phyloP scores from a whole-genome alignment of 1,284 basidiomycete species.

The Mycosarcoma maydis region DNA sequence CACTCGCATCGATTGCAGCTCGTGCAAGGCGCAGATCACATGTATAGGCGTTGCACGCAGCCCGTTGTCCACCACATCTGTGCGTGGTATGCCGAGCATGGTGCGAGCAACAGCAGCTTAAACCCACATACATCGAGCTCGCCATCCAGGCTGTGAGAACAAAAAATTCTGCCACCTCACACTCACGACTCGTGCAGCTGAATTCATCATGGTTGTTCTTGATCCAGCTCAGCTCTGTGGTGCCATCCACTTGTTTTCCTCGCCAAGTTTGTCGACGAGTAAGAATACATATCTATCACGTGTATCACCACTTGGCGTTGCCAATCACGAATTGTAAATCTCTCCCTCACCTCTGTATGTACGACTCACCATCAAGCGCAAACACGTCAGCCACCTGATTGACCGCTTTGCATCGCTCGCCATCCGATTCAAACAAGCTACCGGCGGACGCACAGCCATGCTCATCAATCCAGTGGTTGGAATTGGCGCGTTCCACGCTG shows the following conservation, averaged over 20 bases:
- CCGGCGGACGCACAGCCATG: conserved; percentile 12
- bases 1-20: conserved; percentile 37
- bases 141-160: conserved; percentile 18
- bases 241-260: no score
- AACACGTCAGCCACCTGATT: conserved; percentile 27
- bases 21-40: conserved; percentile 52
- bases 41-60: conserved; percentile 21
- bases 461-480: conserved; percentile 23
- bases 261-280: no score
- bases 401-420: conserved; percentile 19
- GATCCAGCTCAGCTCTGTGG: no score
- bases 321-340: no score
- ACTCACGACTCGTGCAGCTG: no score
- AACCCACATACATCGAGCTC: neutral
- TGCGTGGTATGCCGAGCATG: conserved; percentile 16
- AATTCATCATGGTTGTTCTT: no score
- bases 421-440: conserved; percentile 21
- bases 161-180: no score
- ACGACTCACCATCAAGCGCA: conserved; percentile 23
- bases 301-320: no score
- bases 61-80: conserved; percentile 21
- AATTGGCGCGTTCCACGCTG: conserved; percentile 18
- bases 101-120: neutral
- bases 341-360: no score
- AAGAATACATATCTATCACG: no score